Percentiles rank a stretch among this genome's conserved stretches.
phyloP scores from a whole-genome alignment of 2,329 filamentous ascomycete genomes.

The Aspergillus calidoustus region DNA sequence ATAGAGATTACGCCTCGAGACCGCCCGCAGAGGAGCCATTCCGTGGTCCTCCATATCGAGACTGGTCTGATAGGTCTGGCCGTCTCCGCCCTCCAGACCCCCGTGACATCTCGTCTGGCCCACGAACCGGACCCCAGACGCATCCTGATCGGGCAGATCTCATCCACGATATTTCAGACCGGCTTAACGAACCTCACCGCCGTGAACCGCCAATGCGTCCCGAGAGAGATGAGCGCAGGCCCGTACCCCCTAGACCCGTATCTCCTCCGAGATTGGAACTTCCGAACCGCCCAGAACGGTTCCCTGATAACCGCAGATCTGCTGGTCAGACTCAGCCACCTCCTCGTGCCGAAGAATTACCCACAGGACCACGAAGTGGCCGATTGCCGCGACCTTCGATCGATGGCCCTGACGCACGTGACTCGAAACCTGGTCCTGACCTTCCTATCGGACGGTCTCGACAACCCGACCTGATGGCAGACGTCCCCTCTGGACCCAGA shows the following conservation, averaged over 20 bases:
- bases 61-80: slow-evolving; percentile 43
- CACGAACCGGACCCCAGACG: slow-evolving; percentile 32
- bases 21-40: slow-evolving; percentile 45
- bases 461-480: slow-evolving; percentile 41
- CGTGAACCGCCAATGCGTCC: slow-evolving; percentile 34
- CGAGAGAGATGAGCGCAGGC: slow-evolving; percentile 41
- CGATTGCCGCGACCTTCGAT: slow-evolving; percentile 35
- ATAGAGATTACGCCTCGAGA: slow-evolving; percentile 41
- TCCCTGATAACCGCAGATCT: slow-evolving; percentile 41
- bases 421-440: slow-evolving; percentile 46
- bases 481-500: slow-evolving; percentile 61
- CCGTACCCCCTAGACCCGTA: slow-evolving; percentile 29
- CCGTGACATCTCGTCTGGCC: slow-evolving; percentile 31
- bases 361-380: slow-evolving; percentile 58
- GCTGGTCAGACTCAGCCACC: slow-evolving; percentile 30
- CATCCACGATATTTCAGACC: slow-evolving; percentile 39
- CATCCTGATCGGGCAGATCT: slow-evolving; percentile 41
- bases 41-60: slow-evolving; percentile 41
- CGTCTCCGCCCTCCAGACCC: slow-evolving; percentile 37
- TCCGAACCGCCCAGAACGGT: slow-evolving; percentile 43
- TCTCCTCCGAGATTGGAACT: slow-evolving; percentile 37
- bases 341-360: slow-evolving; percentile 51
- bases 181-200: slow-evolving; percentile 33
- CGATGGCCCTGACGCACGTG: slow-evolving; percentile 41
- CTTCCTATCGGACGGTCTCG: slow-evolving; percentile 53